Evolutionary conservation across 345 rosid genomes (phyloP).

Genomic region (Brassica cretica): DNA sequence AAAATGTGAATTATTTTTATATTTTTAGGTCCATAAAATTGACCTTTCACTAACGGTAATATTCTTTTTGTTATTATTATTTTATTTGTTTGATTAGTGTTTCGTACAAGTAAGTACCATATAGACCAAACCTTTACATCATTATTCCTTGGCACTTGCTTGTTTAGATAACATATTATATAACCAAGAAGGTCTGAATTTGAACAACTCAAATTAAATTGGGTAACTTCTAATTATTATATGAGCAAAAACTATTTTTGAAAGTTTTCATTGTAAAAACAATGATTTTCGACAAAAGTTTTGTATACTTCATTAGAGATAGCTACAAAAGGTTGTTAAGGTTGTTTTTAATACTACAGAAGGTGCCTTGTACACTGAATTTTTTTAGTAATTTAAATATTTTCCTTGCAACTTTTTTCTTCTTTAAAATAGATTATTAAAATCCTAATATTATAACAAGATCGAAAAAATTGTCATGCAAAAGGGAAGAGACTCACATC

Average conservation of each 20-base stretch:
- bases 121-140: background rate
- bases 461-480: background rate
- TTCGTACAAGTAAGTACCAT: slow-evolving; percentile 26
- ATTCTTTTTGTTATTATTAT: background rate
- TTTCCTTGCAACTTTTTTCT: background rate
- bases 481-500: slow-evolving; percentile 47
- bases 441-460: background rate
- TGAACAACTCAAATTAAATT: background rate
- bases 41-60: slow-evolving; percentile 11
- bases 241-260: background rate
- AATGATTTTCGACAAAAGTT: background rate
- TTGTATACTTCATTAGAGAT: background rate
- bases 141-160: background rate
- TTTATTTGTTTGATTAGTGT: slow-evolving; percentile 7
- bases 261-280: background rate
- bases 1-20: background rate
- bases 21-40: background rate
- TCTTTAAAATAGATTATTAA: background rate
- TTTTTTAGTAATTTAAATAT: background rate
- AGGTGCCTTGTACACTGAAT: background rate
- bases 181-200: background rate
- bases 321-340: background rate
- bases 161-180: background rate
- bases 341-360: too few species aligned
- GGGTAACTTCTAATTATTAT: background rate